These are phyloP conservation scores for Gamsiella multidivaricata DNA, from an alignment of 192 early-diverging fungal genomes.

Conservation along the genomic window DNA sequence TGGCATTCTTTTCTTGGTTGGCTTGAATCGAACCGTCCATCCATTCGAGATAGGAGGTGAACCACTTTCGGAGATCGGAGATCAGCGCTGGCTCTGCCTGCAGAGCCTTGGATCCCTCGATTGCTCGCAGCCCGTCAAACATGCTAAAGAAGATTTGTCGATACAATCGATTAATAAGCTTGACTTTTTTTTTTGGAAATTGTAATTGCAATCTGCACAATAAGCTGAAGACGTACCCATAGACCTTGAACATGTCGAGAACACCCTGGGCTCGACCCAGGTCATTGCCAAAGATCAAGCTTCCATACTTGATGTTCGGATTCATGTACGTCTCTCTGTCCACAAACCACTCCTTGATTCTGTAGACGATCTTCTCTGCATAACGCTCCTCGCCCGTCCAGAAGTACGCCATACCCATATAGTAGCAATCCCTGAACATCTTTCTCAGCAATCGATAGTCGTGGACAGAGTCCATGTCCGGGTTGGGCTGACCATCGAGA, in stretches of 20 bases:
- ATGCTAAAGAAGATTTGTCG: conserved; percentile 37
- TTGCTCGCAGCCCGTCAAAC: conserved; percentile 52
- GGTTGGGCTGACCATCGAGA: conserved; percentile 62
- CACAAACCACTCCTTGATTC: conserved; percentile 68
- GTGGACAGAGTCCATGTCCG: conserved; percentile 57
- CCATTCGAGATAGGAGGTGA: conserved; percentile 51
- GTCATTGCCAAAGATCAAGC: conserved; percentile 56
- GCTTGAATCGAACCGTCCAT: conserved; percentile 38
- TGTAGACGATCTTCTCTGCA: conserved; percentile 55
- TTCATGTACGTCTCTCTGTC: conserved; percentile 67
- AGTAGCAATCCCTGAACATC: conserved; percentile 55
- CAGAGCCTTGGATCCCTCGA: conserved; percentile 39
- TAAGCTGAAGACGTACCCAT: conserved; percentile 19
- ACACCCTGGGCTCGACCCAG: conserved; percentile 53
- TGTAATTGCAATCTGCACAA: too few species aligned
- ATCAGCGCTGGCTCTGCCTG: conserved; percentile 39
- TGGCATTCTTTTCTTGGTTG: conserved; percentile 36
- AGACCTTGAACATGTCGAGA: conserved; percentile 59
- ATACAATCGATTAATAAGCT: too few species aligned
- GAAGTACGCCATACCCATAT: conserved; percentile 63
- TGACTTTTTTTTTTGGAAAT: too few species aligned
- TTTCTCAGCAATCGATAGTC: conserved; percentile 57
- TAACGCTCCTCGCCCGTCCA: conserved; percentile 62
- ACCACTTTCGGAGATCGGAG: conserved; percentile 50
- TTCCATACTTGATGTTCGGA: conserved; percentile 67